phyloP scores from a whole-genome alignment of 441 rosid genomes.

The Melastoma candidum region DNA sequence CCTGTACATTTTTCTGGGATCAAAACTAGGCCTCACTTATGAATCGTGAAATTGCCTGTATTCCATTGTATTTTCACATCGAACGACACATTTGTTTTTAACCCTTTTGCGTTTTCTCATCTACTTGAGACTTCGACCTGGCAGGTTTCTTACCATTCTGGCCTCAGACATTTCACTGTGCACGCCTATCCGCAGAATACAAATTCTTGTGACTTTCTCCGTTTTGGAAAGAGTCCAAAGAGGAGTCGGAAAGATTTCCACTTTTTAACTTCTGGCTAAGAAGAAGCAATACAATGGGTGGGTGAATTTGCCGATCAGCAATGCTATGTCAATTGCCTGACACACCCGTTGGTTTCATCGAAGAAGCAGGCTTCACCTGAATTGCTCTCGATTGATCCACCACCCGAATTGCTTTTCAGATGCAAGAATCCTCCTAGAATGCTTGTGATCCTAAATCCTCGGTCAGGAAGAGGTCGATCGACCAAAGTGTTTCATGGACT shows the following conservation, averaged over 20 bases:
- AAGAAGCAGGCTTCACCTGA: conserved; percentile 94
- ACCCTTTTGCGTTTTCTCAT: conserved; percentile 68
- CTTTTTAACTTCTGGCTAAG: conserved; percentile 62
- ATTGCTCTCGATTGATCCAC: conserved; percentile 66
- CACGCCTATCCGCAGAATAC: conserved; percentile 75
- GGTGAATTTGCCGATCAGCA: conserved; percentile 97
- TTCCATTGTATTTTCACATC: too few species aligned
- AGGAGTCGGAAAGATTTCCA: conserved; percentile 77
- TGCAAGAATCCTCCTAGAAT: conserved; percentile 90
- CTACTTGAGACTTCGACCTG: conserved; percentile 88
- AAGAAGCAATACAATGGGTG: conserved; percentile 97
- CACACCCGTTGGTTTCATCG: conserved; percentile 86
- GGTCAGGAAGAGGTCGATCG: conserved; percentile 98
- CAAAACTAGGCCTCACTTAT: not conserved
- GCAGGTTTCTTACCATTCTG: conserved; percentile 77
- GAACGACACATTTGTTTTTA: too few species aligned
- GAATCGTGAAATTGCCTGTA: too few species aligned
- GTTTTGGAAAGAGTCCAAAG: conserved; percentile 61
- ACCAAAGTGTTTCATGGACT: conserved; percentile 79
- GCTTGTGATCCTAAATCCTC: conserved; percentile 95
- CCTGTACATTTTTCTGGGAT: not conserved
- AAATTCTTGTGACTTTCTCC: conserved; percentile 64
- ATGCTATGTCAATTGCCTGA: conserved; percentile 83
- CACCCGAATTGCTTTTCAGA: conserved; percentile 78
- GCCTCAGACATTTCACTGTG: conserved; percentile 83